Conservation (phyloP, 2,329 filamentous ascomycete species). For the Parasarocladium wereldwijsianum region DNA sequence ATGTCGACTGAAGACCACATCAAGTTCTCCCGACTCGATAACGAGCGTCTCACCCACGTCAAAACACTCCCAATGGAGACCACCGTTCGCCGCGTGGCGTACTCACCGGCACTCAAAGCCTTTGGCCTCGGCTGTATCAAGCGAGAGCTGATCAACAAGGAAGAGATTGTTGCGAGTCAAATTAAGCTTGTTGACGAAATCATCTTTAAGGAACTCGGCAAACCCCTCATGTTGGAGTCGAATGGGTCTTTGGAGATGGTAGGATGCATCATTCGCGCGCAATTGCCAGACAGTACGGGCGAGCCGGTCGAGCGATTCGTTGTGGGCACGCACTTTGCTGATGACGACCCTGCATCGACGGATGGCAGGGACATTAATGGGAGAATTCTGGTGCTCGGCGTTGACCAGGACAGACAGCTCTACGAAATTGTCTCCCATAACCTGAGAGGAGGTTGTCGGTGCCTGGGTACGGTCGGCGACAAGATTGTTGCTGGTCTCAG, state of each 20-base stretch:
- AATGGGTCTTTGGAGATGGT: constrained; percentile 51
- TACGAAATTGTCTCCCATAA: constrained; percentile 55
- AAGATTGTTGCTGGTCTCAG: constrained; percentile 77
- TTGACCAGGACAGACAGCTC: constrained; percentile 59
- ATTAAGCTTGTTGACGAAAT: constrained; percentile 87
- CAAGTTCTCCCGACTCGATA: constrained; percentile 69
- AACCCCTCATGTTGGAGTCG: constrained; percentile 46
- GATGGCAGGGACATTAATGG: constrained; percentile 41
- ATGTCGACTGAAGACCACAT: constrained; percentile 66
- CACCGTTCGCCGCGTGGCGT: constrained; percentile 76
- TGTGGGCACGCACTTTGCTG: constrained; percentile 73
- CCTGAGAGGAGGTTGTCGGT: constrained; percentile 69
- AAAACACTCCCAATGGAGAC: constrained; percentile 64
- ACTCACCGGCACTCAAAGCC: constrained; percentile 61
- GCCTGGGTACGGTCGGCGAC: constrained; percentile 58
- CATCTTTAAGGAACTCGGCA: constrained; percentile 61
- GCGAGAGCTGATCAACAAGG: constrained; percentile 52
- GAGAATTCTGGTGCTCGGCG: constrained; percentile 71
- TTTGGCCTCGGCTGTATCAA: constrained; percentile 82
- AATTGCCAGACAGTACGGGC: constrained; percentile 46
- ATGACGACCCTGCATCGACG: constrained; percentile 33
- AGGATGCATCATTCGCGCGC: constrained; percentile 68
- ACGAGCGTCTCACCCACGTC: constrained; percentile 76
- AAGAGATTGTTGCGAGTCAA: constrained; percentile 64
- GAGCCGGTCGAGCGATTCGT: constrained; percentile 62